Evolutionary conservation across 805 yeast species (phyloP).

Genomic region (Yarrowia porcina): DNA sequence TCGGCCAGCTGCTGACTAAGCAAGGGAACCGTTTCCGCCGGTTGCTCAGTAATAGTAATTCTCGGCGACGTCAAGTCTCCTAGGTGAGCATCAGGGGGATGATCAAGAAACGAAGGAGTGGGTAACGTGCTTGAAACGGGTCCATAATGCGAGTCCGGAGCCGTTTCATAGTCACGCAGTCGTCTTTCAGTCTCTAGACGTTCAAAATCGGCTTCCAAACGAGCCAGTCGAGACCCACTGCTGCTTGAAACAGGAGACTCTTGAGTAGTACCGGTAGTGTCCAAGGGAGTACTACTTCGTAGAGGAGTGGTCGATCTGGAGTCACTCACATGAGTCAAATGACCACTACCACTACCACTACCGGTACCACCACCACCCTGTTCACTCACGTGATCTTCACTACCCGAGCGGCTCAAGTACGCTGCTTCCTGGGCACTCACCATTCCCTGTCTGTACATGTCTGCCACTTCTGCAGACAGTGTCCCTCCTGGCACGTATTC

Average conservation of each 20-base stretch:
- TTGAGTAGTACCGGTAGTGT: neutral
- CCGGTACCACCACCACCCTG: too few relatives aligned
- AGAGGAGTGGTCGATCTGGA: neutral
- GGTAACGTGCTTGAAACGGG: neutral
- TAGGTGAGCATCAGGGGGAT: slow-evolving; percentile 1
- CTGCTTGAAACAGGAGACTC: too few relatives aligned
- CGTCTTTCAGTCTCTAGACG: neutral
- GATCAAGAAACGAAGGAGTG: neutral
- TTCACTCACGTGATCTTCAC: neutral
- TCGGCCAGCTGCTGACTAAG: neutral
- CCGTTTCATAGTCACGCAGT: neutral
- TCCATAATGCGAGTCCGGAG: neutral
- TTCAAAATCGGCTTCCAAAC: neutral
- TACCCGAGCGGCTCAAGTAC: neutral
- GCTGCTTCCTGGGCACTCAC: slow-evolving; percentile 9
- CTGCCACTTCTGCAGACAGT: neutral
- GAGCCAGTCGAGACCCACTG: neutral
- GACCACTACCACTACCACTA: too few relatives aligned
- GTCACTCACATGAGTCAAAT: neutral
- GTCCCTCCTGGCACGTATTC: slow-evolving; percentile 1
- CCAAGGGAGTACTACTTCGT: neutral
- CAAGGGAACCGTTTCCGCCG: neutral
- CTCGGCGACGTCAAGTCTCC: neutral
- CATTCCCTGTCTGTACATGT: slow-evolving; percentile 2
- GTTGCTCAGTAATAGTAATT: neutral